Base-by-base conservation (phyloP, 2,329 filamentous ascomycete genomes). In the Clonostachys rosea region DNA sequence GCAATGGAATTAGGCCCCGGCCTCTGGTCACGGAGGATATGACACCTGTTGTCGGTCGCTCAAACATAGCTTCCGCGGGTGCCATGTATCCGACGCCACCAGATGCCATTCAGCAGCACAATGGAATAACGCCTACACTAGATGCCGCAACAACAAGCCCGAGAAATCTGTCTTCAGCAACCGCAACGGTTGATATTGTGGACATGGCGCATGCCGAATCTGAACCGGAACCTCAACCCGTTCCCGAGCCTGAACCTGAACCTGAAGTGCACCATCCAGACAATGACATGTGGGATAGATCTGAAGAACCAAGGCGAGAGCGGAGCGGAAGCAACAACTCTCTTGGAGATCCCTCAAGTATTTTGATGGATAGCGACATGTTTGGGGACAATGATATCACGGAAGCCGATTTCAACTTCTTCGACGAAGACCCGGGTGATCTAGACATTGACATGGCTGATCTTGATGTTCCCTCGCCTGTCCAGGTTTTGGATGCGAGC, bases 361-460 rank as follows among this genome's bases (percentile, higher is more conserved):
- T 89, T 6, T 88, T 89, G 57, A 73, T 87, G 54, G 83, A 83
- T 12, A 83, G 83, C 13, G 84, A 89, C 53, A 79, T 86, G 54
- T 89, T 89, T 64, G 83, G 77, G n/a, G 79, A 83, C n/a, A 78
- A 81, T 52, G 80, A 83, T 53, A 75, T 92, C n/a, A 91, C 86
- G 2, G 89, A 94, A 55, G 87, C 83, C 6, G 89, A 94, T 59
- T 92, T 92, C 61, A 89, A 80, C 60, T 92, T 91, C 63, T 92
- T 92, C 55, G 87, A 92, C 56, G 83, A 86, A 50, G 36, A 44
- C 6, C 44, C 43, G 8, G 46, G 40, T 3, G 42, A 42, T 4
- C 12, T 43, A 17, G 47, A 49, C 35, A 37, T 49, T n/a, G 24
- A 18, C 40, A 49, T 46, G 30, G 24, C 34, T 10, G 44, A 46